Evolutionary conservation across 164 flowering plant species (phyloP).

Genomic region (Pachysandra terminalis): DNA sequence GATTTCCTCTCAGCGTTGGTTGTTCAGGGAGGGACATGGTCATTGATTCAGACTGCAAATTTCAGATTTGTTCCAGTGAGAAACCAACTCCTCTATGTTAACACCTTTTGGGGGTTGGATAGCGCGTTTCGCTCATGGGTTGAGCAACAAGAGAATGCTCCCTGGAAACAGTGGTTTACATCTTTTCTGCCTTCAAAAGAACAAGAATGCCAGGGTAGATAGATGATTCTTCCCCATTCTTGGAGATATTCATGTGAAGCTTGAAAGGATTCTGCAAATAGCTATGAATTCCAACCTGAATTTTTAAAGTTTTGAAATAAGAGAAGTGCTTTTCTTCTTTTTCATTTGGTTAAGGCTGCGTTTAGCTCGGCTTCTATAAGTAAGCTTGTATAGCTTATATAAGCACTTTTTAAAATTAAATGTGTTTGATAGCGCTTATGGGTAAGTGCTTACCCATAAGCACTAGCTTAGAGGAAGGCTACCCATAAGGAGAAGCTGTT

Average conservation of each 20-base stretch:
- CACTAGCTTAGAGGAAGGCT: too few species aligned
- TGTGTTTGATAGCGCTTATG: too few species aligned
- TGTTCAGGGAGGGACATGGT: conserved; percentile 83
- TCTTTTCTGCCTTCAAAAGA: conserved; percentile 33
- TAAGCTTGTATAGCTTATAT: too few species aligned
- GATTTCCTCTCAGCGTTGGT: conserved; percentile 77
- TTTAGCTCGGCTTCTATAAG: too few species aligned
- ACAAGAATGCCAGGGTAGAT: conserved; percentile 26
- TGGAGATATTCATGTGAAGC: background rate
- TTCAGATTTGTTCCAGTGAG: conserved; percentile 77
- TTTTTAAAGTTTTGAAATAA: too few species aligned
- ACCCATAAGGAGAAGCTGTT: too few species aligned
- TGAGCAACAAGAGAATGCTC: conserved; percentile 78
- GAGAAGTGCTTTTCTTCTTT: too few species aligned
- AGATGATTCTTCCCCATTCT: background rate
- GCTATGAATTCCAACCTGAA: too few species aligned
- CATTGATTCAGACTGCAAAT: conserved; percentile 70
- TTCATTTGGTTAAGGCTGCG: too few species aligned
- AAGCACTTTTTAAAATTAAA: too few species aligned
- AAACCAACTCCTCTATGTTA: conserved; percentile 84
- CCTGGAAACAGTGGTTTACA: conserved; percentile 45
- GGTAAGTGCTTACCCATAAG: too few species aligned
- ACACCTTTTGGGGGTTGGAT: conserved; percentile 78
- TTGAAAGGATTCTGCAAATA: background rate
- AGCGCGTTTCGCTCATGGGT: conserved; percentile 78